Evolutionary conservation across 2,329 filamentous ascomycete species (phyloP).

Genomic region (Aspergillus piperis): DNA sequence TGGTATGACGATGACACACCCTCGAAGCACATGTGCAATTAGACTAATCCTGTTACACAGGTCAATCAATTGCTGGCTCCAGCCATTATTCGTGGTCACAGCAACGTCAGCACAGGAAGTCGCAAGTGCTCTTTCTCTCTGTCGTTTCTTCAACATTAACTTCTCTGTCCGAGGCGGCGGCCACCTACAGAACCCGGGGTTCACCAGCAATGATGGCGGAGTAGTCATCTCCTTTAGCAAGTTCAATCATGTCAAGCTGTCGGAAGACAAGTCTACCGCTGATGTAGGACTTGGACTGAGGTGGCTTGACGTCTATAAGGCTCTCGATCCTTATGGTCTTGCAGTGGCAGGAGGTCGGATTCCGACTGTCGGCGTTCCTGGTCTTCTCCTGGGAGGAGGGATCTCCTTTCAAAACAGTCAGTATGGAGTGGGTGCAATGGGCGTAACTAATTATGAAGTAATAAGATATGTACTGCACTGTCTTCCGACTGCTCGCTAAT

Average conservation of each 20-base stretch:
- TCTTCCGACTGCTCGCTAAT: not conserved
- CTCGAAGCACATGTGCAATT: not conserved
- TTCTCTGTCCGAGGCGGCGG: conserved; percentile 16
- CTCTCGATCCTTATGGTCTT: conserved; percentile 43
- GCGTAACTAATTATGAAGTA: conserved; percentile 19
- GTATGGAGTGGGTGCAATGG: conserved; percentile 17
- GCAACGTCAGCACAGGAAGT: conserved; percentile 7
- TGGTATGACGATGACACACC: not conserved
- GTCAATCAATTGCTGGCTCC: conserved; percentile 16
- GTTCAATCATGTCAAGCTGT: conserved; percentile 41
- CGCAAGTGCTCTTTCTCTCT: conserved; percentile 2
- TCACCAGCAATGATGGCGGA: conserved; percentile 33
- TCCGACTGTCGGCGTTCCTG: conserved; percentile 47
- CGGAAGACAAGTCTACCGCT: conserved; percentile 37
- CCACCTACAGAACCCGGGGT: conserved; percentile 20
- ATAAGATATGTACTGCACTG: not conserved
- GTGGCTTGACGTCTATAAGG: conserved; percentile 48
- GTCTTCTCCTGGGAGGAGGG: conserved; percentile 46
- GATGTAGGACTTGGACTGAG: conserved; percentile 49
- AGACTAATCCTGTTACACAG: not conserved
- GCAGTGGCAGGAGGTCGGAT: conserved; percentile 50
- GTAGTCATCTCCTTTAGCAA: conserved; percentile 52
- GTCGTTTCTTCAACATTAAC: not conserved
- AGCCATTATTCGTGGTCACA: conserved; percentile 8
- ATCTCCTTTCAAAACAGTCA: conserved; percentile 19